Evolutionary conservation across 345 rosid genomes (phyloP), one percentile per base, ranked within the genome.

Genomic region (Eutrema heterophyllum): DNA sequence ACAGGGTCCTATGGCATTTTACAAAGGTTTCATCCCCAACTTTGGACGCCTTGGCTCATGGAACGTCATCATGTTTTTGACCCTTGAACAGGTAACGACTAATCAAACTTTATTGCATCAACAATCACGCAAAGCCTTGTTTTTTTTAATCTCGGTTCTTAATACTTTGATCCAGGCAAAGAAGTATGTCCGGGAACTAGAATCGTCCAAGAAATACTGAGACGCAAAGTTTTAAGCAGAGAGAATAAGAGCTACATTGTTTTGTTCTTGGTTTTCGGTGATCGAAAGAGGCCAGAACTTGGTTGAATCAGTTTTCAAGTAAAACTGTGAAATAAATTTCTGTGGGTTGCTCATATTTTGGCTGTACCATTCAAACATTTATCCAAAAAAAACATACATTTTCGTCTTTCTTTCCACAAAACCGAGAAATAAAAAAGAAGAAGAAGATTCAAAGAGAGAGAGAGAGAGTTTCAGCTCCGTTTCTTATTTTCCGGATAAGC

Each of bases 41-140:
- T 92, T 90, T 53, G 96, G 93, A 57, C 86, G 97, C 56, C 93
- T 96, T 58, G 99, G 99, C 76, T 92, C 99, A 70, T 90, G 98
- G 98, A 96, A 92, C 26, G 97, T 90, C 73, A 88, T 96, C 77
- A 90, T 92, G 99, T 92, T 96, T 78, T 84, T 89, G 73, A 96
- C 99, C 44, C 86, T 96, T 6, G 98, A 96, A 81, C 99, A 92
- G 92, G 98, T 96, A 62, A 81, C 21, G 15, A 54, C 72, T 11
- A 27, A 44, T 48, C 16, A 5, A 14, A 43, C 6, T 40, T 57
- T 11, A 15, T 44, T 18, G 15, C 15, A 3, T 76, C 35, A 9
- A 32, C 53, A 24, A 10, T 36, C 53, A 36, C 35, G 33, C 40
- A 14, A 26, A 43, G 3, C 30, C 12, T 45, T 62, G 40, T 24